Conservation (phyloP, 257 asterid species). For the Solanum appendiculatum region DNA sequence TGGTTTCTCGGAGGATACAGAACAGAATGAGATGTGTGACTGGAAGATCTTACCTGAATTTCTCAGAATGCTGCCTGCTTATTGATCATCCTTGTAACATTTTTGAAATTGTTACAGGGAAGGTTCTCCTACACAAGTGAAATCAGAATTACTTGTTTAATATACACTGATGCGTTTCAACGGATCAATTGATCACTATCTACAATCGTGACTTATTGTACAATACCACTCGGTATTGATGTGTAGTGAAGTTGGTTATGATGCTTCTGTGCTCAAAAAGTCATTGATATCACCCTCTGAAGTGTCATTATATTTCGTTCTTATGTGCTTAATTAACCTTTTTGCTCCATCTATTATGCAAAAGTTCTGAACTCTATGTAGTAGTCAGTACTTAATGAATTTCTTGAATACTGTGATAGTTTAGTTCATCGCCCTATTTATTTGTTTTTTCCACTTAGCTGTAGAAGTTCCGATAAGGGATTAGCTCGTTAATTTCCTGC, state of each 20-base stretch:
- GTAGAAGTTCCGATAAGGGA: not conserved
- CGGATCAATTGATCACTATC: not conserved
- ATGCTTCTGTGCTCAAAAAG: not conserved
- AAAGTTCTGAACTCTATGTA: not conserved
- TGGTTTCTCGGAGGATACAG: not conserved
- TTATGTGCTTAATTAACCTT: not conserved
- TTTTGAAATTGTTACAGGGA: not conserved
- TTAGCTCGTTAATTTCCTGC: too few relatives aligned
- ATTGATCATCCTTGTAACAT: not conserved
- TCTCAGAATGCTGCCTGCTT: not conserved
- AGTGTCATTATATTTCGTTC: not conserved
- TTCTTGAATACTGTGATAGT: not conserved
- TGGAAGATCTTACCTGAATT: not conserved
- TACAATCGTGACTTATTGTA: not conserved
- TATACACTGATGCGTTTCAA: not conserved
- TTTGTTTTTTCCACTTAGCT: not conserved
- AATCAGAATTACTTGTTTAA: not conserved
- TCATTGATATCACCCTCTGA: not conserved
- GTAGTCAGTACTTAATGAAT: not conserved
- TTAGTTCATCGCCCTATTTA: not conserved
- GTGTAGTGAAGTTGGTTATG: not conserved
- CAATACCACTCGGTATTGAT: not conserved
- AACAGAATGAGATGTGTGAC: not conserved
- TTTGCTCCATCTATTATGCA: not conserved
- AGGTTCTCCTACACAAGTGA: not conserved